Evolutionary conservation across 1,139 yeast genomes (phyloP).

Genomic region (Protomyces macrosporus): DNA sequence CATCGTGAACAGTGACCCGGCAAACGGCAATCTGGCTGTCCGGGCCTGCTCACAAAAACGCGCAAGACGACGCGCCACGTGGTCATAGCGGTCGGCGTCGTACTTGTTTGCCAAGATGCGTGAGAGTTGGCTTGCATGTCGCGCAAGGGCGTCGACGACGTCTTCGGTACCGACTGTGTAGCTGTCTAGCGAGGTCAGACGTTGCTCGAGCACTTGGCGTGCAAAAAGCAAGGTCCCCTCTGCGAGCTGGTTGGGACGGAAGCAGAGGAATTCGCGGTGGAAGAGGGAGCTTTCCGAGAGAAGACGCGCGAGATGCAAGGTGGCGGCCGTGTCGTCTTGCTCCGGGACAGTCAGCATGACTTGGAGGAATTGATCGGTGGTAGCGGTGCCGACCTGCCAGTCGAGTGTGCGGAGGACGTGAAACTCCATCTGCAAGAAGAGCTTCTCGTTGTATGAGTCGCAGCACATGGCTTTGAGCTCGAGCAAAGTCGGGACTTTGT

Average conservation of each 20-base stretch:
- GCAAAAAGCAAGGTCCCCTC: constrained; percentile 67
- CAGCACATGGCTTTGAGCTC: constrained; percentile 78
- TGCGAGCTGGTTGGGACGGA: constrained; percentile 60
- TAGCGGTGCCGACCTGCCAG: constrained; percentile 69
- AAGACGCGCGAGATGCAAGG: constrained; percentile 48
- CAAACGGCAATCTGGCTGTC: neutral
- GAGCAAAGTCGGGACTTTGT: constrained; percentile 70
- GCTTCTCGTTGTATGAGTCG: constrained; percentile 75
- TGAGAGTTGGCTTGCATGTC: constrained; percentile 34
- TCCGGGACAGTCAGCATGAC: constrained; percentile 35
- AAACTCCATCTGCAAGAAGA: constrained; percentile 93
- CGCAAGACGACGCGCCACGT: constrained; percentile 37
- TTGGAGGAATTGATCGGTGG: constrained; percentile 40
- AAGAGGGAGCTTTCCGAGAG: constrained; percentile 73
- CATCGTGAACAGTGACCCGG: too few relatives aligned
- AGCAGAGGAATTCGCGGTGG: constrained; percentile 59
- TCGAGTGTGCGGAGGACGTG: constrained; percentile 79
- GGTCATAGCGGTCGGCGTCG: constrained; percentile 35
- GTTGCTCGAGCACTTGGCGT: constrained; percentile 48
- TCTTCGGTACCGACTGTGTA: constrained; percentile 39
- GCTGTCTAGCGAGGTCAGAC: constrained; percentile 32
- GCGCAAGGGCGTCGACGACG: constrained; percentile 35
- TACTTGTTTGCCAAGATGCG: constrained; percentile 40
- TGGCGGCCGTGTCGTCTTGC: constrained; percentile 38
- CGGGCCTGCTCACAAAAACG: constrained; percentile 31